Evolutionary conservation across 495 filamentous ascomycete species (phyloP), one percentile per base, ranked within the genome.

Genomic region (Podospora fimiseda): DNA sequence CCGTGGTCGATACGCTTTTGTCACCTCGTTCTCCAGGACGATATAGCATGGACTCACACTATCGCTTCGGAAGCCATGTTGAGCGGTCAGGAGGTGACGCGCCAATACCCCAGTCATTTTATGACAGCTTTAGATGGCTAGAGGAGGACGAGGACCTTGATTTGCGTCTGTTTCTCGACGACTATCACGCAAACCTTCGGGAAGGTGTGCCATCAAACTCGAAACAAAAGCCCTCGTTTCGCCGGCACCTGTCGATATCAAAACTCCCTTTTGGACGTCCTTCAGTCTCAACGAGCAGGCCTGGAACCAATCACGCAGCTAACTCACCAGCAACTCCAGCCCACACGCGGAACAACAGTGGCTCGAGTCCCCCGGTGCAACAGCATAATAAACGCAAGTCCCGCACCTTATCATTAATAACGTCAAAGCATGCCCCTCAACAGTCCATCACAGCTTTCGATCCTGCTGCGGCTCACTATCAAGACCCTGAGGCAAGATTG

Each of bases 401-500:
- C 19, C 64, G 78, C 40, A 65, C 75, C 9, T 48, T 78, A 40
- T 80, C 74, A 18, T 67, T 76, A 23, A 76, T 75, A 42, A 64
- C 64, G 23, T 74, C 69, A 51, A 80, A 64, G 55, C 71, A 72
- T 65, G 65, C 63, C 64, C 54, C 67, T 1, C 66, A 70, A 52
- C 56, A 80, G 1, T 72, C 80, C 9, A 74, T 77, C 23, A 67
- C 79, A 9, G 78, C 74, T 47, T 82, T 89, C 48, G 88, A 92
- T 63, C 80, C 87, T 18, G 75, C 78, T 40, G 87, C 89, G 0
- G 80, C 86, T 39, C 85, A 95, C 66, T 96, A 95, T 60, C 89
- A 88, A 65, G 90, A 97, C 55, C 90, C 90, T 0, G 89, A 96
- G 63, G 88, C 90, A 36, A 81, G 92, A 36, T 70, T 91, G 44